phyloP scores from a whole-genome alignment of 106 monocot genomes.

The Phalaenopsis equestris region DNA sequence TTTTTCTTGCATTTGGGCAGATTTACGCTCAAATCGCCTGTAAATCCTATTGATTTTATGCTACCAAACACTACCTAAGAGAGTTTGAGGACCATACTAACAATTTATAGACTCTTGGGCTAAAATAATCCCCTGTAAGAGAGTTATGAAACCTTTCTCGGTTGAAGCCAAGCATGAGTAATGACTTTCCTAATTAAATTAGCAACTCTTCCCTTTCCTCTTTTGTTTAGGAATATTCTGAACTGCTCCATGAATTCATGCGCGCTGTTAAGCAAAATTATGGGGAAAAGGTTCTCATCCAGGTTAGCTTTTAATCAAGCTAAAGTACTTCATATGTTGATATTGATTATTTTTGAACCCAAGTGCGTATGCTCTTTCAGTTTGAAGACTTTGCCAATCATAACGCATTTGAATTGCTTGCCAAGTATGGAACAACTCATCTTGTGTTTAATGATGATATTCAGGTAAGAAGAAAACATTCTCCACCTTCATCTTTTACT shows the following conservation, averaged over 20 bases:
- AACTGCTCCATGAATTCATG: slow-evolving; percentile 23
- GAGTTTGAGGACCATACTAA: no score
- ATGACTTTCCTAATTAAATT: not conserved
- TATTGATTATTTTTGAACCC: not conserved
- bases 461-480: slow-evolving; percentile 10
- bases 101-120: no score
- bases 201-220: not conserved
- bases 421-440: slow-evolving; percentile 16
- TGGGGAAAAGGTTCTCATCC: slow-evolving; percentile 25
- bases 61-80: no score
- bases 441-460: slow-evolving; percentile 30
- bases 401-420: slow-evolving; percentile 29
- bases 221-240: slow-evolving; percentile 20
- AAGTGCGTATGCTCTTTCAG: not conserved
- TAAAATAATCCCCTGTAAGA: no score
- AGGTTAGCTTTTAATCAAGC: not conserved
- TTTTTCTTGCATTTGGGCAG: no score
- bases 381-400: slow-evolving; percentile 29
- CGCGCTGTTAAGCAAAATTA: slow-evolving; percentile 25
- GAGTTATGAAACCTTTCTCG: no score
- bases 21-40: no score
- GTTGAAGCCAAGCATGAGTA: not conserved
- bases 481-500: not conserved
- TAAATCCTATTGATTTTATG: no score
- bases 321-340: not conserved